Conservation (phyloP, 176 grass and related monocot species). For the maize (Zea mays) region Zm-B73-REFERENCE-NAM-5.0 NC_050102.1:175284001-175284500, state of each 20-base stretch:
- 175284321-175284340: too few relatives aligned
- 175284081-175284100: neutral
- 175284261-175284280: neutral
- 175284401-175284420: too few relatives aligned
- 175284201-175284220: constrained; percentile 4
- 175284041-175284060: constrained; percentile 44
- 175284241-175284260: neutral
- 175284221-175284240: neutral
- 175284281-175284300: neutral
- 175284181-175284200: neutral
- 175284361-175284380: too few relatives aligned
- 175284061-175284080: neutral
- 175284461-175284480: too few relatives aligned
- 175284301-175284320: neutral
- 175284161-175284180: constrained; percentile 9
- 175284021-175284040: constrained; percentile 42
- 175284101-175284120: neutral
- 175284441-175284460: too few relatives aligned
- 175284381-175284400: too few relatives aligned
- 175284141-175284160: constrained; percentile 38
- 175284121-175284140: constrained; percentile 33
- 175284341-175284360: too few relatives aligned
- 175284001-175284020: constrained; percentile 3
- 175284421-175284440: too few relatives aligned
- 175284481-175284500: too few relatives aligned